These are phyloP conservation scores for Cladophialophora yegresii DNA, from an alignment of 2,329 filamentous ascomycete genomes.

Conservation along the genomic window DNA sequence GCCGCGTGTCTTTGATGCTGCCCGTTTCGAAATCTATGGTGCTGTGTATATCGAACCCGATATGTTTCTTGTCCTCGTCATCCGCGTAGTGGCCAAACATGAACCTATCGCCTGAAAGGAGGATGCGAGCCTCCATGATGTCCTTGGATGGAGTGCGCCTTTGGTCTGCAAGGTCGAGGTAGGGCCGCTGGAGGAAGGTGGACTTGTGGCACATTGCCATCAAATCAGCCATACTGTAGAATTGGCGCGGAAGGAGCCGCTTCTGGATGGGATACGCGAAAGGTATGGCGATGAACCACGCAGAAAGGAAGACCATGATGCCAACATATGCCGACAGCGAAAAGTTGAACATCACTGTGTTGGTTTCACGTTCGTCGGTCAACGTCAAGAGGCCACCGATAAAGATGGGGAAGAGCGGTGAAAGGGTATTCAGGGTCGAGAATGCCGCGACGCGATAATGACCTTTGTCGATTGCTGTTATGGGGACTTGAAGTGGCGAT, in stretches of 20 bases:
- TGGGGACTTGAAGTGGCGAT: constrained; percentile 17
- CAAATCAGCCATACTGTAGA: constrained; percentile 19
- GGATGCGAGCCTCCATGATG: constrained; percentile 17
- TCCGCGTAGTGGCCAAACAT: constrained; percentile 16
- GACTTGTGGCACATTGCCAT: constrained; percentile 21
- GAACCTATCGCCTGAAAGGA: constrained; percentile 13
- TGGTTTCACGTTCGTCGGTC: background rate
- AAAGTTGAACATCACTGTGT: constrained; percentile 11
- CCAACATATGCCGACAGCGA: constrained; percentile 22
- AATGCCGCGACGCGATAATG: constrained; percentile 14
- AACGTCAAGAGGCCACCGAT: constrained; percentile 19
- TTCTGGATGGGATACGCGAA: constrained; percentile 14
- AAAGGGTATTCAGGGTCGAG: constrained; percentile 17
- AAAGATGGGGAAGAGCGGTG: constrained; percentile 22
- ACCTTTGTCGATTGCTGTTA: constrained; percentile 18
- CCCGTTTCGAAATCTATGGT: constrained; percentile 4
- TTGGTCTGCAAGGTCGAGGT: constrained; percentile 12
- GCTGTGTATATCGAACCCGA: constrained; percentile 15
- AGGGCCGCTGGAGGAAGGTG: background rate
- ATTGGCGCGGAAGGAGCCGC: constrained; percentile 18
- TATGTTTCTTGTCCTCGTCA: constrained; percentile 8
- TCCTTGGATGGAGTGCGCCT: constrained; percentile 15
- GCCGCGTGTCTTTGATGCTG: background rate
- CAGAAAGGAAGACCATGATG: constrained; percentile 14
- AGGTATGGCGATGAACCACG: constrained; percentile 1